Evolutionary conservation across 1,284 basidiomycete genomes (phyloP).

Genomic region (Thecaphora thlaspeos): DNA sequence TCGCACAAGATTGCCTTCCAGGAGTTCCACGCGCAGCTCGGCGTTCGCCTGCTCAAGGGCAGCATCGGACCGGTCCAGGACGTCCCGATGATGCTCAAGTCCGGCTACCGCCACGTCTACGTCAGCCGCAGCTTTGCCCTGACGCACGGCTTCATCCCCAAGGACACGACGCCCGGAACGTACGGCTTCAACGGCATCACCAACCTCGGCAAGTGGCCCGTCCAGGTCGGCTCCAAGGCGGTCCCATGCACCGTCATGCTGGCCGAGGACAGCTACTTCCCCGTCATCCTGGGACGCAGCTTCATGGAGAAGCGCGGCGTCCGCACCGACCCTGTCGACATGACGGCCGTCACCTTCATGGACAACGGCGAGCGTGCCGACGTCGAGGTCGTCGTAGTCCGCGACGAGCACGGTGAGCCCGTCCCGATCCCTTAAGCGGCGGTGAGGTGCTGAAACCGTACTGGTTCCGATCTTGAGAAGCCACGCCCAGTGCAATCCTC

Average conservation of each 20-base stretch:
- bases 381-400: slow-evolving; percentile 56
- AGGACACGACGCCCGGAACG: slow-evolving; percentile 66
- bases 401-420: slow-evolving; percentile 56
- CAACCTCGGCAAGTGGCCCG: slow-evolving; percentile 62
- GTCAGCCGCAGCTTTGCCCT: slow-evolving; percentile 90
- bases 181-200: slow-evolving; percentile 77
- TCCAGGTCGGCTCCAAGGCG: slow-evolving; percentile 62
- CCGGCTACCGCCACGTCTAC: slow-evolving; percentile 92
- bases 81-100: slow-evolving; percentile 75
- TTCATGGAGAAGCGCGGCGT: slow-evolving; percentile 91
- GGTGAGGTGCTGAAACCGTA: no score
- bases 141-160: slow-evolving; percentile 82
- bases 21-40: slow-evolving; percentile 60
- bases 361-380: slow-evolving; percentile 80
- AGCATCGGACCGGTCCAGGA: slow-evolving; percentile 84
- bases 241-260: slow-evolving; percentile 64
- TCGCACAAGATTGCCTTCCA: slow-evolving; percentile 57
- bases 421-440: slow-evolving; percentile 49
- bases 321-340: slow-evolving; percentile 65
- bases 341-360: slow-evolving; percentile 81
- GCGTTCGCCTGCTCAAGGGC: slow-evolving; percentile 87
- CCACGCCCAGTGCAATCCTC: neutral
- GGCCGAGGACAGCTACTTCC: slow-evolving; percentile 93
- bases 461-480: no score
- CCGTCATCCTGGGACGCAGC: slow-evolving; percentile 87